Conservation (phyloP, 345 rosid genomes). For the Pugionium dolabratum region DNA sequence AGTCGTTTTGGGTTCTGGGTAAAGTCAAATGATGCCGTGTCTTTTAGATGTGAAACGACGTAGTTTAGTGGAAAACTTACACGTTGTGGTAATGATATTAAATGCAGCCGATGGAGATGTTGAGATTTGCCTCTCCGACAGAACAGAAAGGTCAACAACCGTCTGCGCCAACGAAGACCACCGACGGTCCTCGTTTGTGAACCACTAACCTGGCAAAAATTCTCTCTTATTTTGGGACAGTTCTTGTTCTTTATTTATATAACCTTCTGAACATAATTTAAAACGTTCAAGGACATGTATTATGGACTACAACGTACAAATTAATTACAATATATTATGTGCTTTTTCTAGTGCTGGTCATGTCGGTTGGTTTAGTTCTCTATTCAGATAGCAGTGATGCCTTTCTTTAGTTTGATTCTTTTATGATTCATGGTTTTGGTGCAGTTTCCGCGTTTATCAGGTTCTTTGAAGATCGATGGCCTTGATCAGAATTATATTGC, state of each 20-base stretch:
- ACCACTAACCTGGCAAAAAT: constrained; percentile 33
- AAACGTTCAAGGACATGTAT: constrained; percentile 21
- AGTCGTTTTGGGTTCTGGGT: no score
- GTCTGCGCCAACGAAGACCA: constrained; percentile 37
- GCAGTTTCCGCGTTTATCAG: no score
- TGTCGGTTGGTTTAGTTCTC: no score
- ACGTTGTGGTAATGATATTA: neutral
- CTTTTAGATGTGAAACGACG: neutral
- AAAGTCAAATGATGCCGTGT: neutral
- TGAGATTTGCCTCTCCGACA: constrained; percentile 47
- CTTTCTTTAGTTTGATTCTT: no score
- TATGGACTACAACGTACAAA: constrained; percentile 14
- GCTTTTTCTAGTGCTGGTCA: no score
- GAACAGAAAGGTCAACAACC: constrained; percentile 45
- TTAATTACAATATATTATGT: neutral
- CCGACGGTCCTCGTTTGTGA: constrained; percentile 39
- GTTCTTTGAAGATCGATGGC: no score
- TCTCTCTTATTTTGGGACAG: neutral
- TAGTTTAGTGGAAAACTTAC: neutral
- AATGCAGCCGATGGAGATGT: constrained; percentile 56
- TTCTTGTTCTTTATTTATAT: neutral
- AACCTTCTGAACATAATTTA: constrained; percentile 9
- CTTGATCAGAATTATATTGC: no score
- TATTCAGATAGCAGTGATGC: no score
- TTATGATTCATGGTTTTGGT: no score